phyloP scores from a whole-genome alignment of 257 asterid species.

The Vinca minor region DNA sequence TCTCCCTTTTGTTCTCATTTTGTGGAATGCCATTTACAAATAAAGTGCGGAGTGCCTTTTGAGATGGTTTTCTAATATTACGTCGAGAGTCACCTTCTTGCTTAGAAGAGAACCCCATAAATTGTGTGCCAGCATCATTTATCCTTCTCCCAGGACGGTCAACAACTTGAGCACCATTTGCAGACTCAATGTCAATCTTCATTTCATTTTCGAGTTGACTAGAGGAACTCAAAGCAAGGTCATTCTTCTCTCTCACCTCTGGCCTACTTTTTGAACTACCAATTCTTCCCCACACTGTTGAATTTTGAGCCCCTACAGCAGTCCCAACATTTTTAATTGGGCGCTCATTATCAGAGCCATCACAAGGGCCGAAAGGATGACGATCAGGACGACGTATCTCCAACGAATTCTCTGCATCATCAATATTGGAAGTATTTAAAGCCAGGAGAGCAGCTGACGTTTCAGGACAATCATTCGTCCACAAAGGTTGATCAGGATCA shows the following conservation, averaged over 20 bases:
- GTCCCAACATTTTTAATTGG: constrained; percentile 32
- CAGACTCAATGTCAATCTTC: constrained; percentile 31
- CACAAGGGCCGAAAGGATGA: constrained; percentile 34
- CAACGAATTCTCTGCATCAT: constrained; percentile 35
- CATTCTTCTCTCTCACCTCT: constrained; percentile 40
- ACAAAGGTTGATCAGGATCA: constrained; percentile 98
- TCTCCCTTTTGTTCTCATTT: constrained; percentile 81
- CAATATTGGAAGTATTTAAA: constrained; percentile 42
- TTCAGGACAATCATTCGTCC: constrained; percentile 60
- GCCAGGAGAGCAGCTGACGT: constrained; percentile 49
- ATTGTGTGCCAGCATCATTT: constrained; percentile 35
- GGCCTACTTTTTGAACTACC: constrained; percentile 38
- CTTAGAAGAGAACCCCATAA: constrained; percentile 42
- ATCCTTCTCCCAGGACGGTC: constrained; percentile 33
- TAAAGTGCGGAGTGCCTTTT: constrained; percentile 69
- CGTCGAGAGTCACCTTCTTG: constrained; percentile 41
- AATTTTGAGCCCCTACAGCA: no score
- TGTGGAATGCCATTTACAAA: constrained; percentile 73
- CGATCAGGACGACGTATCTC: constrained; percentile 37
- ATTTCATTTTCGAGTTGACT: constrained; percentile 31
- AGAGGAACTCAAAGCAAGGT: constrained; percentile 36
- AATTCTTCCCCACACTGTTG: no score
- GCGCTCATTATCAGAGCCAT: constrained; percentile 38
- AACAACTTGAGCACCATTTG: constrained; percentile 28
- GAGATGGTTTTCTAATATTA: constrained; percentile 50